Percentiles rank a stretch among this genome's conserved stretches.
phyloP scores from a whole-genome alignment of 768 basidiomycete species.

The Boletus coccyginus region DNA sequence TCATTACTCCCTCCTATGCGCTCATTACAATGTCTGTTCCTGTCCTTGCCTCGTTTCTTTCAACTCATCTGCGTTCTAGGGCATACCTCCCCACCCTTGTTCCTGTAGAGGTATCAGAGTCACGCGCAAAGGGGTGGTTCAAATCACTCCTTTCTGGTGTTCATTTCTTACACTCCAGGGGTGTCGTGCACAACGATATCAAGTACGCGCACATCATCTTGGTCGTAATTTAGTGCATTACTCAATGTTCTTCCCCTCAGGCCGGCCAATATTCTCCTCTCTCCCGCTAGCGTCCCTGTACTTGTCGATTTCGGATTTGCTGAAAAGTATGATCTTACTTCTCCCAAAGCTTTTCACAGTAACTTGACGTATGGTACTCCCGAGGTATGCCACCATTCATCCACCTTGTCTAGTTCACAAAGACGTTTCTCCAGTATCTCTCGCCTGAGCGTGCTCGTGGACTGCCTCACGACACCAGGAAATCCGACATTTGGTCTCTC shows the following conservation, averaged over 20 bases:
- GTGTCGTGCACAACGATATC: constrained; percentile 92
- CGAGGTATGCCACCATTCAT: constrained; percentile 50
- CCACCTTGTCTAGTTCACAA: neutral
- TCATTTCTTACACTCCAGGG: constrained; percentile 78
- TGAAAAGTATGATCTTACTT: constrained; percentile 70
- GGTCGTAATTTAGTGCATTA: neutral
- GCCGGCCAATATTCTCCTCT: constrained; percentile 91
- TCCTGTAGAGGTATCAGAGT: constrained; percentile 84
- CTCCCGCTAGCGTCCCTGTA: constrained; percentile 73
- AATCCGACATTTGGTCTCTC: constrained; percentile 85
- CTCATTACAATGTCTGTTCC: constrained; percentile 83
- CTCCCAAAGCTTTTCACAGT: constrained; percentile 70
- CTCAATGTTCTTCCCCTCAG: constrained; percentile 35
- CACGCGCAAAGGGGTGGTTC: constrained; percentile 79
- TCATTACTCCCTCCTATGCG: constrained; percentile 88
- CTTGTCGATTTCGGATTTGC: constrained; percentile 98
- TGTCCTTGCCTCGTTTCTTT: constrained; percentile 2
- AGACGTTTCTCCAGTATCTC: constrained; percentile 60
- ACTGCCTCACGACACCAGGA: constrained; percentile 87
- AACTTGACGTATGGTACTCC: constrained; percentile 89
- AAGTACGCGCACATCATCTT: constrained; percentile 56
- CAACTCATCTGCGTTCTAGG: constrained; percentile 45
- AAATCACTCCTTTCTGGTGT: constrained; percentile 77
- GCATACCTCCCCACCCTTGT: constrained; percentile 81
- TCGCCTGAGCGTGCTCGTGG: constrained; percentile 90